Evolutionary conservation across 2,329 filamentous ascomycete species (phyloP).

Genomic region (Sarocladium brachiariae): DNA sequence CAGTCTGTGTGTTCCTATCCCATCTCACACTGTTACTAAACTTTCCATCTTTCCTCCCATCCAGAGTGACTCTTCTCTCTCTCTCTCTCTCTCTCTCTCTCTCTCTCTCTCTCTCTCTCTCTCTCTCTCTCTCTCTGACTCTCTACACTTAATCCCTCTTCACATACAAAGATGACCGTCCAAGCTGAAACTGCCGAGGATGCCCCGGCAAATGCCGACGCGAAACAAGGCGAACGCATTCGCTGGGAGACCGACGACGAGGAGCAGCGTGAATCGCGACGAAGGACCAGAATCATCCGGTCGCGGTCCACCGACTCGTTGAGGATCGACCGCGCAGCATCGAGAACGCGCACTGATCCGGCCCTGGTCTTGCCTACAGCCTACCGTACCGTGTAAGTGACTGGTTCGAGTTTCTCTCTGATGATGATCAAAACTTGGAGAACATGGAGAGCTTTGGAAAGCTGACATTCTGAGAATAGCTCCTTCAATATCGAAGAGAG

Average conservation of each 20-base stretch:
- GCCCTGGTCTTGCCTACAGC: slow-evolving; percentile 39
- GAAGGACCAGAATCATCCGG: neutral
- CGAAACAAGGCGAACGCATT: slow-evolving; percentile 11
- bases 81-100: too few relatives aligned
- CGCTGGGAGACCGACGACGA: slow-evolving; percentile 9
- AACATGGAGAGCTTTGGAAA: too few relatives aligned
- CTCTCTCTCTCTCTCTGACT: too few relatives aligned
- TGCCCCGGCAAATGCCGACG: too few relatives aligned
- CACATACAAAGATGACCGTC: neutral
- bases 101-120: too few relatives aligned
- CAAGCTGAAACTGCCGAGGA: neutral
- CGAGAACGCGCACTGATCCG: slow-evolving; percentile 19
- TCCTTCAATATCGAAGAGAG: slow-evolving; percentile 51
- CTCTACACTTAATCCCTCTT: neutral
- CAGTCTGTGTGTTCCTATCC: too few relatives aligned
- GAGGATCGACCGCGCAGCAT: slow-evolving; percentile 33
- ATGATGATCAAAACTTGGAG: too few relatives aligned
- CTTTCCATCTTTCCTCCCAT: too few relatives aligned
- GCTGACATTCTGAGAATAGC: slow-evolving; percentile 17
- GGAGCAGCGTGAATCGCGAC: neutral
- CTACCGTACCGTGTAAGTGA: slow-evolving; percentile 45
- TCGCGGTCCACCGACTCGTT: slow-evolving; percentile 28
- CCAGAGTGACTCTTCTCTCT: too few relatives aligned
- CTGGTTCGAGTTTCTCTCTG: neutral
- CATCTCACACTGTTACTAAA: too few relatives aligned